phyloP scores from a whole-genome alignment of 148 eudicot species.

The Camellia lanceoleosa region DNA sequence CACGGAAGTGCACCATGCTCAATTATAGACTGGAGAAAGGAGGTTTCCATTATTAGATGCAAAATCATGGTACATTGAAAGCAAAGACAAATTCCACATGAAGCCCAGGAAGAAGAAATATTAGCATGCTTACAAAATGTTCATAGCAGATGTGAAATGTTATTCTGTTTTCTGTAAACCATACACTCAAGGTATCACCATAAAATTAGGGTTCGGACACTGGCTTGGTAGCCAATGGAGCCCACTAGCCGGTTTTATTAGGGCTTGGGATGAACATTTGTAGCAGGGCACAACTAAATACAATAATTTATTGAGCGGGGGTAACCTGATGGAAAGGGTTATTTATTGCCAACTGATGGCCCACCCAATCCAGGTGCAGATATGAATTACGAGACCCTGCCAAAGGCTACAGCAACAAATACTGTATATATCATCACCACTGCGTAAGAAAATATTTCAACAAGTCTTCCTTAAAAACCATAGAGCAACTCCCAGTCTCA shows the following conservation, averaged over 20 bases:
- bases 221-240: no score
- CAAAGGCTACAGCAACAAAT: background rate
- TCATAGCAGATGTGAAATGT: background rate
- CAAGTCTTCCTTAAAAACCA: background rate
- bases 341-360: no score
- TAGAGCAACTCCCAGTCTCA: no score
- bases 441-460: background rate
- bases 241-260: no score
- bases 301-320: no score
- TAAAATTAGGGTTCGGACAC: no score
- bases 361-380: no score
- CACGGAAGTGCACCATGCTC: constrained; percentile 60
- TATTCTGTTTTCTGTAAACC: no score
- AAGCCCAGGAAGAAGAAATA: background rate
- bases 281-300: no score
- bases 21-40: constrained; percentile 50
- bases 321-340: no score
- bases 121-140: background rate
- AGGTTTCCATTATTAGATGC: background rate
- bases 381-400: background rate
- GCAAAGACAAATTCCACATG: background rate
- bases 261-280: no score
- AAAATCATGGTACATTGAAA: background rate
- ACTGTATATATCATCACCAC: background rate
- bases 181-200: background rate